These are phyloP conservation scores for Chrysoporthe cubensis DNA, from an alignment of 2,329 filamentous ascomycete genomes.

Conservation along the genomic window DNA sequence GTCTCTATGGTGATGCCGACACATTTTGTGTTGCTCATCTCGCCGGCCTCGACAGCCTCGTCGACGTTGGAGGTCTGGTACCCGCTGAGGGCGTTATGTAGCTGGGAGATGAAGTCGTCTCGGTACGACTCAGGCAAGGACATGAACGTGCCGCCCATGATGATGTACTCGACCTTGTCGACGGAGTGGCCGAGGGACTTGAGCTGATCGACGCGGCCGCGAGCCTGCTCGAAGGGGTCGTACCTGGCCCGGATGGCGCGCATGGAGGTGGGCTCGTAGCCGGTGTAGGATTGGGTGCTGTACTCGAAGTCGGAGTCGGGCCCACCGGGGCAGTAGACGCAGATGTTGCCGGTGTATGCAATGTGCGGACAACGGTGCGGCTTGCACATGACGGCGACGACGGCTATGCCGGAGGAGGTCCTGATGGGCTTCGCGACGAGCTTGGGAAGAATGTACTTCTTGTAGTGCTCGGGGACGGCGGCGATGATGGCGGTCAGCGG, in stretches of 20 bases:
- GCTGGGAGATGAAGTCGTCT: slow-evolving; percentile 90
- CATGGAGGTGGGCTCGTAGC: slow-evolving; percentile 98
- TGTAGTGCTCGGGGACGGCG: slow-evolving; percentile 98
- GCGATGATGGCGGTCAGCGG: slow-evolving; percentile 96
- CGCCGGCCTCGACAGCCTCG: slow-evolving; percentile 89
- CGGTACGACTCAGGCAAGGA: slow-evolving; percentile 87
- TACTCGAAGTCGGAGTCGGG: slow-evolving; percentile 99
- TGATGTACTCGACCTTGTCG: slow-evolving; percentile 99
- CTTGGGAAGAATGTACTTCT: slow-evolving; percentile 97
- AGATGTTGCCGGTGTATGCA: slow-evolving; percentile 97
- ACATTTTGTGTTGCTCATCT: slow-evolving; percentile 97
- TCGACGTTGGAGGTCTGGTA: slow-evolving; percentile 95
- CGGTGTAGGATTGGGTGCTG: slow-evolving; percentile 97
- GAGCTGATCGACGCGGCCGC: slow-evolving; percentile 94
- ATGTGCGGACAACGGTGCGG: slow-evolving; percentile 97
- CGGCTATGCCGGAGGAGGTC: slow-evolving; percentile 94
- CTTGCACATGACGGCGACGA: slow-evolving; percentile 99
- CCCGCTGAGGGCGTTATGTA: slow-evolving; percentile 95
- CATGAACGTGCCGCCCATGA: slow-evolving; percentile 99
- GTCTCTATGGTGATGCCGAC: slow-evolving; percentile 99
- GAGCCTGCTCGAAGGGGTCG: slow-evolving; percentile 95
- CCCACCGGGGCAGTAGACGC: slow-evolving; percentile 96
- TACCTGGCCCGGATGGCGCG: slow-evolving; percentile 95
- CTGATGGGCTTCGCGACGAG: slow-evolving; percentile 96
- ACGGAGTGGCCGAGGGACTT: slow-evolving; percentile 95